phyloP scores from a whole-genome alignment of 331 rosid genomes.

The Pyrus hybrid region DNA sequence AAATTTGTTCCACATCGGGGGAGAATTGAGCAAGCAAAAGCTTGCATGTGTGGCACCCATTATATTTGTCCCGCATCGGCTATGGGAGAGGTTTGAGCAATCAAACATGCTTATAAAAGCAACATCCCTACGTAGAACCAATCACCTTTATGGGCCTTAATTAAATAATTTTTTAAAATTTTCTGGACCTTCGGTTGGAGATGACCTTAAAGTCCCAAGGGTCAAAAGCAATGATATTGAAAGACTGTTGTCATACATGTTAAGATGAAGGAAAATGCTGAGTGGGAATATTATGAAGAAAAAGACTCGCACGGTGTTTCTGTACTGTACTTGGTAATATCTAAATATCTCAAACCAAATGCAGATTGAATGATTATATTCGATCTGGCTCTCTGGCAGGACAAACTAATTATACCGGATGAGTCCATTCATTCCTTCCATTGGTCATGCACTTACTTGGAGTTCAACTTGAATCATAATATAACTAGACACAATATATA shows the following conservation, averaged over 20 bases:
- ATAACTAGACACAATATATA: constrained; percentile 15
- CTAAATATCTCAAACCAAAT: background rate
- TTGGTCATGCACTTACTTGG: constrained; percentile 21
- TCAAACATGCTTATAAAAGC: no score
- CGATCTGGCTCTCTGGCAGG: background rate
- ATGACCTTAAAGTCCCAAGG: no score
- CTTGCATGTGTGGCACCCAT: no score
- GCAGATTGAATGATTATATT: constrained; percentile 20
- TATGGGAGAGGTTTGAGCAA: no score
- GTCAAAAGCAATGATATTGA: no score
- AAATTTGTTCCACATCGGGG: no score
- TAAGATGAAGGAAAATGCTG: background rate
- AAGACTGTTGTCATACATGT: background rate
- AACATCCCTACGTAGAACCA: no score
- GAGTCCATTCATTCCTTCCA: constrained; percentile 36
- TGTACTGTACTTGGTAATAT: constrained; percentile 25
- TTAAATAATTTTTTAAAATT: no score
- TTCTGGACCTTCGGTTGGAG: no score
- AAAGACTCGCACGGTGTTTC: constrained; percentile 7
- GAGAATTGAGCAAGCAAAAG: no score
- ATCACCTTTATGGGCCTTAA: no score
- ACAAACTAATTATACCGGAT: constrained; percentile 25
- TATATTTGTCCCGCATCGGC: no score
- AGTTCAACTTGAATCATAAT: constrained; percentile 13
- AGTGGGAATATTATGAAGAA: constrained; percentile 13